Evolutionary conservation across 306 rosid genomes (phyloP), one percentile per base, ranked within the genome.

Genomic region (Morella rubra): DNA sequence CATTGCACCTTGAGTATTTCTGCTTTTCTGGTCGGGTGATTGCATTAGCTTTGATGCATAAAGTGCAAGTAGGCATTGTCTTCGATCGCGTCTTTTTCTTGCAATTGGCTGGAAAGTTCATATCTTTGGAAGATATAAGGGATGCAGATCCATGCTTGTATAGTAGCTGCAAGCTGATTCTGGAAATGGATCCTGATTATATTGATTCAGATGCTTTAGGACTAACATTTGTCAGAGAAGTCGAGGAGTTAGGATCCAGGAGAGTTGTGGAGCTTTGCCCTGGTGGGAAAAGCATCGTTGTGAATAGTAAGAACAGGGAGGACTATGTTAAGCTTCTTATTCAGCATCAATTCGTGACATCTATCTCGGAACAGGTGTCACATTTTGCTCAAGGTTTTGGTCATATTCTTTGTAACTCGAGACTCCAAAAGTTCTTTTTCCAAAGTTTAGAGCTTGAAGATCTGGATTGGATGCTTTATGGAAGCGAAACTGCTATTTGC

Each of bases 21-120:
- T 79, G 52, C 69, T 95, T 95, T 82, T 80, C 91, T 79, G 97
- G 98, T 69, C 92, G 97, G 58, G 89, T 95, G 59, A 90, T 95
- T 76, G 98, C 96, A 42, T 84, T 92, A 73, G 97, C 98, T 77
- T 83, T 95, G 86, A 95, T 95, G 98, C 93, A 95, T 85, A 87
- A 79, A 83, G 96, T 95, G 74, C 98, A 95, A 81, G 95, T 95
- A 14, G 97, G 98, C 69, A 74, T 95, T 77, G 96, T 90, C 81
- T 85, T 95, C 79, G 98, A 95, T 80, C 93, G 89, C 50, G 86
- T 84, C 45, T 95, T 95, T 87, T 95, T 92, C 91, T 75, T 73
- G 84, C 98, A 92, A 87, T 84, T 95, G 86, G 96, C 96, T 74
- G 96, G 96, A 76, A 85, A 72, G 15, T 18, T n/a, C 42, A 77